Conservation (phyloP, 2,329 filamentous ascomycete genomes). For the Claviceps fusiformis region DNA sequence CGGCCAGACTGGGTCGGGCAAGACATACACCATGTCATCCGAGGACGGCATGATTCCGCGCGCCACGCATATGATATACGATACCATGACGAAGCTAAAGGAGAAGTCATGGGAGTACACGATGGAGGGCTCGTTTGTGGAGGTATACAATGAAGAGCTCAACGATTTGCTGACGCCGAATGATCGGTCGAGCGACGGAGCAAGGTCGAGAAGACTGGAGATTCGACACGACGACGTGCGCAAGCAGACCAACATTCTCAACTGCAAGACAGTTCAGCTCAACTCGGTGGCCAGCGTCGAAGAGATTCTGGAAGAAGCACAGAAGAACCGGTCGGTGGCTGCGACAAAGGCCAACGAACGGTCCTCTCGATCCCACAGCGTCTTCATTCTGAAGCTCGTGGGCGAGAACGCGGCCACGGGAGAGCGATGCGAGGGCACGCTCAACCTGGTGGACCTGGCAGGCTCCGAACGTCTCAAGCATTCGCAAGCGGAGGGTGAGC, state of each 20-base stretch:
- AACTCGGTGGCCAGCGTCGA: constrained; percentile 72
- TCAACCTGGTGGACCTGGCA: constrained; percentile 91
- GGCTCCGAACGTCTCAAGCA: constrained; percentile 85
- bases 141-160: constrained; percentile 96
- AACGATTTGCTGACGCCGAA: constrained; percentile 62
- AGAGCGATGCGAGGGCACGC: constrained; percentile 78
- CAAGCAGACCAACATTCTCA: constrained; percentile 70
- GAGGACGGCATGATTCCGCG: constrained; percentile 88
- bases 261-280: constrained; percentile 63
- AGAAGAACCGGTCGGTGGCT: constrained; percentile 78
- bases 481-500: constrained; percentile 71
- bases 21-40: constrained; percentile 92
- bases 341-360: constrained; percentile 96
- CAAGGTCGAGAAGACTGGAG: constrained; percentile 68
- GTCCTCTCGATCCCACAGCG: constrained; percentile 86
- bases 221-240: constrained; percentile 75
- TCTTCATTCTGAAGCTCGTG: constrained; percentile 77
- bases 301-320: constrained; percentile 64
- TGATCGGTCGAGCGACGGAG: constrained; percentile 51
- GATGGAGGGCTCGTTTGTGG: constrained; percentile 90
- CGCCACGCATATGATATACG: constrained; percentile 86
- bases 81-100: constrained; percentile 67
- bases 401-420: constrained; percentile 62
- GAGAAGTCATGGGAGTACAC: constrained; percentile 90
- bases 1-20: constrained; percentile 91